Evolutionary conservation across 495 filamentous ascomycete genomes (phyloP).

Genomic region (Talaromyces adpressus): DNA sequence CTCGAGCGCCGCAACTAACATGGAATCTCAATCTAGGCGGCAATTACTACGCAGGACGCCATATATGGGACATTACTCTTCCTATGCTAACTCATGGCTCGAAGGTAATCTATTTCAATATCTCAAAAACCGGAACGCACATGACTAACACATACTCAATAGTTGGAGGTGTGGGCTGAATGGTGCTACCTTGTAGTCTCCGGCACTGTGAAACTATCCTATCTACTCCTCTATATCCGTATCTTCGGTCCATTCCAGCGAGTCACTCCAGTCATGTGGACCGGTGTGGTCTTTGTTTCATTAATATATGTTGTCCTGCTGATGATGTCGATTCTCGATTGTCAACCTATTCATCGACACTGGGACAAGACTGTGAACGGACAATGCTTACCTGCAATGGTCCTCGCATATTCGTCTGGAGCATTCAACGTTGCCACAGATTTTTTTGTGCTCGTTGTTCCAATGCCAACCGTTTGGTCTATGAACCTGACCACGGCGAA

Average conservation of each 20-base stretch:
- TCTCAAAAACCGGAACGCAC: neutral
- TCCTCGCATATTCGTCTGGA: conserved; percentile 1
- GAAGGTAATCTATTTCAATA: neutral
- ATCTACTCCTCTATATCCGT: conserved; percentile 1
- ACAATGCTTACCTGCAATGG: neutral
- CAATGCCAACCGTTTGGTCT: conserved; percentile 1
- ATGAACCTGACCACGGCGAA: neutral
- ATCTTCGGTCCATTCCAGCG: conserved; percentile 1
- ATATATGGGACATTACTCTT: conserved; percentile 1
- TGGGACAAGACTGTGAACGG: neutral
- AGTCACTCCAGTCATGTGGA: neutral
- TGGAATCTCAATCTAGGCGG: neutral
- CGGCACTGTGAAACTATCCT: conserved; percentile 1
- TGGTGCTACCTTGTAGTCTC: conserved; percentile 1
- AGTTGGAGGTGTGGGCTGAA: conserved; percentile 1
- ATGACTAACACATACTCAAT: neutral
- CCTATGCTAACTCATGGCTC: neutral
- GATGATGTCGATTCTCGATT: conserved; percentile 3
- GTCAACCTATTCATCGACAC: neutral
- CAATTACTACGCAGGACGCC: neutral
- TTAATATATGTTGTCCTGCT: neutral
- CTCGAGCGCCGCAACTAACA: neutral
- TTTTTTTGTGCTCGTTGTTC: neutral
- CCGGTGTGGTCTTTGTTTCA: neutral
- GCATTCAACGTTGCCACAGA: conserved; percentile 3